phyloP scores from a whole-genome alignment of 2,329 filamentous ascomycete genomes.

The Ascochyta fabae region DNA sequence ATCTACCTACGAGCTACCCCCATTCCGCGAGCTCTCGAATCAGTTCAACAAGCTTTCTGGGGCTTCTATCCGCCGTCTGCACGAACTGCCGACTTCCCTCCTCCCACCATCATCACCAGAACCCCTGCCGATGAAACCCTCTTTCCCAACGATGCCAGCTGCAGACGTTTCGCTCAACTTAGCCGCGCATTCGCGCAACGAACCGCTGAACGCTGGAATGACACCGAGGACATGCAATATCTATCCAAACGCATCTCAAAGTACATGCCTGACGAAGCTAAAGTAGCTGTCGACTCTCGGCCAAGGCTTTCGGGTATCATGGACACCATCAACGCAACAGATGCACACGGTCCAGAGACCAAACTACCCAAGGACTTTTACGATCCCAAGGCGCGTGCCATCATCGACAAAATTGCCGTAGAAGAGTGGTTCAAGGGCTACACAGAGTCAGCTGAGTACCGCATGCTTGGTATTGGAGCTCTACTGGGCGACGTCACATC shows the following conservation, averaged over 20 bases:
- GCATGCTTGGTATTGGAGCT: conserved; percentile 84
- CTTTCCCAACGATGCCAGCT: conserved; percentile 58
- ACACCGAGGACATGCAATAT: conserved; percentile 80
- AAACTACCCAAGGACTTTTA: conserved; percentile 87
- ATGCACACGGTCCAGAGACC: conserved; percentile 82
- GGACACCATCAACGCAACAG: conserved; percentile 90
- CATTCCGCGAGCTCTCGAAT: conserved; percentile 58
- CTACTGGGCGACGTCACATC: conserved; percentile 81
- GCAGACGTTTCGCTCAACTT: conserved; percentile 56
- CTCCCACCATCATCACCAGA: conserved; percentile 54
- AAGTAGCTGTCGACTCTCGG: conserved; percentile 81
- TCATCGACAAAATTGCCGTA: conserved; percentile 75
- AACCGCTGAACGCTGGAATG: conserved; percentile 57
- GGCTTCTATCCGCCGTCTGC: conserved; percentile 56
- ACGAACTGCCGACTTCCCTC: conserved; percentile 51
- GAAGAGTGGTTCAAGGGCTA: conserved; percentile 96
- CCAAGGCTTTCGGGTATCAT: conserved; percentile 88
- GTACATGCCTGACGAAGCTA: conserved; percentile 77
- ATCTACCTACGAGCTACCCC: conserved; percentile 57
- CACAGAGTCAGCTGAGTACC: conserved; percentile 82
- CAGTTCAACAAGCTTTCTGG: conserved; percentile 58
- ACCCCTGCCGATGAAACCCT: conserved; percentile 57
- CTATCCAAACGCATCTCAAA: conserved; percentile 77
- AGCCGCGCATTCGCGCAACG: conserved; percentile 56
- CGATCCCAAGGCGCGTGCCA: conserved; percentile 71